Conservation (phyloP, 768 basidiomycete species). For the Pisolithus sp. region DNA sequence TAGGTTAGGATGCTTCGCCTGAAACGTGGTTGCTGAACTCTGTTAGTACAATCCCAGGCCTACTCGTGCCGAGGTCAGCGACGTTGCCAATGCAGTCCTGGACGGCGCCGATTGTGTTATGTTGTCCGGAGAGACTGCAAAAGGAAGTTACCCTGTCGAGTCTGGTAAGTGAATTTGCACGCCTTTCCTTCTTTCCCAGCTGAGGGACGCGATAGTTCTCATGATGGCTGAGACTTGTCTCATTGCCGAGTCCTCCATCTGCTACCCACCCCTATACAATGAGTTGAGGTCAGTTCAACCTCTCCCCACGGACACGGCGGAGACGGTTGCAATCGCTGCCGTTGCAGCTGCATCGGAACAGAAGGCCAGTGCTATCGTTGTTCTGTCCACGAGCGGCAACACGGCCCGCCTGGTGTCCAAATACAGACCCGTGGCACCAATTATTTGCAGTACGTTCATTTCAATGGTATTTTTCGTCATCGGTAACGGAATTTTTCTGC, state of each 20-base stretch:
- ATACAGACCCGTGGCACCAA: conserved; percentile 89
- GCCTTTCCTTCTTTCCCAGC: neutral
- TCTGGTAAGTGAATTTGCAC: conserved; percentile 55
- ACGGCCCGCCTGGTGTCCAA: conserved; percentile 95
- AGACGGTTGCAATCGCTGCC: conserved; percentile 94
- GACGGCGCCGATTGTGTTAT: conserved; percentile 99
- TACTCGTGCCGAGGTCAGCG: conserved; percentile 97
- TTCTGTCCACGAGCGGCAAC: conserved; percentile 94
- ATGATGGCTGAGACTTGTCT: conserved; percentile 99
- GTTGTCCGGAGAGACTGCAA: conserved; percentile 99
- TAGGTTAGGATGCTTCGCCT: conserved; percentile 27
- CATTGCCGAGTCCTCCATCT: conserved; percentile 92
- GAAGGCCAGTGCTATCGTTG: conserved; percentile 89
- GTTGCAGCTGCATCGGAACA: conserved; percentile 96
- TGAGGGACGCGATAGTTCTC: conserved; percentile 49
- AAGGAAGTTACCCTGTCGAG: conserved; percentile 93
- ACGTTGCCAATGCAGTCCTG: conserved; percentile 98
- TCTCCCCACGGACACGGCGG: conserved; percentile 88
- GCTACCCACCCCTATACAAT: conserved; percentile 91
- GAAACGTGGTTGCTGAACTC: conserved; percentile 5
- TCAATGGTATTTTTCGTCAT: conserved; percentile 6
- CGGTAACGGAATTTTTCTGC: neutral
- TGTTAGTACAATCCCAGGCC: conserved; percentile 92
- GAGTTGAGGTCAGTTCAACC: conserved; percentile 74
- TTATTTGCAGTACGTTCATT: conserved; percentile 72